Evolutionary conservation across 2,329 filamentous ascomycete species (phyloP).

Genomic region (Trichoderma citrinoviride): DNA sequence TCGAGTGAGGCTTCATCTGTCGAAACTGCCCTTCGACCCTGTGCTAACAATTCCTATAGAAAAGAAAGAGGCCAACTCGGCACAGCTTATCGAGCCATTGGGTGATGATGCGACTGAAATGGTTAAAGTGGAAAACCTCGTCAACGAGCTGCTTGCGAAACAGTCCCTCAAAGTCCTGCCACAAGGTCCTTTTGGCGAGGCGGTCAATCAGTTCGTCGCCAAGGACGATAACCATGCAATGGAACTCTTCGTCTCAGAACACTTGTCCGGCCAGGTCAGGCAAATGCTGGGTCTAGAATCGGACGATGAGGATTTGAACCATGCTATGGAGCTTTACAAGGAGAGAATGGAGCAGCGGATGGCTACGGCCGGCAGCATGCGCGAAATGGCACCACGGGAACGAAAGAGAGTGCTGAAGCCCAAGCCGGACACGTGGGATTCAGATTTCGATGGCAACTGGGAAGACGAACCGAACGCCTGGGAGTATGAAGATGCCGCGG

Average conservation of each 20-base stretch:
- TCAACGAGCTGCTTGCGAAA: slow-evolving; percentile 80
- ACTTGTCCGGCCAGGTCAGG: slow-evolving; percentile 66
- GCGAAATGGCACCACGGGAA: slow-evolving; percentile 39
- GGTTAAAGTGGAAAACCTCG: slow-evolving; percentile 84
- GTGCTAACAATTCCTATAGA: slow-evolving; percentile 28
- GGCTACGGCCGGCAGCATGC: slow-evolving; percentile 55
- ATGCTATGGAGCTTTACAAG: slow-evolving; percentile 71
- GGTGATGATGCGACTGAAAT: slow-evolving; percentile 52
- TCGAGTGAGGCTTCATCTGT: slow-evolving; percentile 31
- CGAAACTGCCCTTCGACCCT: background rate
- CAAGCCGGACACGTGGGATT: slow-evolving; percentile 80
- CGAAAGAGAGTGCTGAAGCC: slow-evolving; percentile 57
- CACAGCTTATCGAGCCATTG: slow-evolving; percentile 61
- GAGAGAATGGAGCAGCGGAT: slow-evolving; percentile 70
- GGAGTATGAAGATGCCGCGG: slow-evolving; percentile 33
- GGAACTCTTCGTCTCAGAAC: slow-evolving; percentile 74
- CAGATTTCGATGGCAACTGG: slow-evolving; percentile 85
- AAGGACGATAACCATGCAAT: slow-evolving; percentile 95
- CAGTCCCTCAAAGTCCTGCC: slow-evolving; percentile 92
- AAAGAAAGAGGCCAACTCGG: slow-evolving; percentile 48
- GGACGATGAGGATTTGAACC: slow-evolving; percentile 64
- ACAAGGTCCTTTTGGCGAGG: slow-evolving; percentile 88
- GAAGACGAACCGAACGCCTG: slow-evolving; percentile 68
- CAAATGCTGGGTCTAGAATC: slow-evolving; percentile 65
- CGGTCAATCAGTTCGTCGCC: slow-evolving; percentile 86